Conservation (phyloP, 208 protist species). For the Leishmania lainsoni region DNA sequence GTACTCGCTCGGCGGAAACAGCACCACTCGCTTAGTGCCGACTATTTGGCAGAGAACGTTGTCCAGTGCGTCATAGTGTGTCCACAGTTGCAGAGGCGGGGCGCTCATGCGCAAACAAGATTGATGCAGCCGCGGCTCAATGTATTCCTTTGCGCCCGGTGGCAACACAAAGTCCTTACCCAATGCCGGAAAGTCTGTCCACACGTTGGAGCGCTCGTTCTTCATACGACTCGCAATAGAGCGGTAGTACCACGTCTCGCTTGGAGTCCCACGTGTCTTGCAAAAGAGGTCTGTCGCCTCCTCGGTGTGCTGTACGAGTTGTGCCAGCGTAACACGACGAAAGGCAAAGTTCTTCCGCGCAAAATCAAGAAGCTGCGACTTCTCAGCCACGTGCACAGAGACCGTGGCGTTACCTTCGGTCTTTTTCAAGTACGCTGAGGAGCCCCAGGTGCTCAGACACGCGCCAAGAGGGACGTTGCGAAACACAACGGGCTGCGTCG, state of each 20-base stretch:
- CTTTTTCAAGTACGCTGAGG: slow-evolving; percentile 60
- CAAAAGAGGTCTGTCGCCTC: slow-evolving; percentile 30
- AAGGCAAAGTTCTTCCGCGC: slow-evolving; percentile 91
- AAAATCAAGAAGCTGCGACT: slow-evolving; percentile 81
- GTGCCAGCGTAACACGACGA: slow-evolving; percentile 66
- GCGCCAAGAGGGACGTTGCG: slow-evolving; percentile 56
- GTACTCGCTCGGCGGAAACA: slow-evolving; percentile 89
- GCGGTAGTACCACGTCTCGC: slow-evolving; percentile 86
- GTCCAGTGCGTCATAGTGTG: slow-evolving; percentile 94
- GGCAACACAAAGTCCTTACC: slow-evolving; percentile 80
- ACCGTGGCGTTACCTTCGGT: slow-evolving; percentile 52
- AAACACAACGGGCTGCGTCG: slow-evolving; percentile 67
- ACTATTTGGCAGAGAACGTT: slow-evolving; percentile 94
- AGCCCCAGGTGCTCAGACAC: slow-evolving; percentile 59
- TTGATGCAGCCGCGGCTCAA: slow-evolving; percentile 80
- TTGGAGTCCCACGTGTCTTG: slow-evolving; percentile 7
- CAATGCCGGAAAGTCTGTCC: slow-evolving; percentile 75
- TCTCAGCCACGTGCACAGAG: slow-evolving; percentile 79
- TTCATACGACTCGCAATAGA: slow-evolving; percentile 87
- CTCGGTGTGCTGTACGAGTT: slow-evolving; percentile 72
- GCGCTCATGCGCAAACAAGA: slow-evolving; percentile 90
- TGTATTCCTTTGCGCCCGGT: slow-evolving; percentile 35
- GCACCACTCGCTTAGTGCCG: slow-evolving; percentile 86
- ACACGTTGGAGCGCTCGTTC: slow-evolving; percentile 83
- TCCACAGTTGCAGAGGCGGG: slow-evolving; percentile 90